Evolutionary conservation across 2,329 filamentous ascomycete genomes (phyloP), one percentile per base, ranked within the genome.

Genomic region (Calonectria hongkongensis): DNA sequence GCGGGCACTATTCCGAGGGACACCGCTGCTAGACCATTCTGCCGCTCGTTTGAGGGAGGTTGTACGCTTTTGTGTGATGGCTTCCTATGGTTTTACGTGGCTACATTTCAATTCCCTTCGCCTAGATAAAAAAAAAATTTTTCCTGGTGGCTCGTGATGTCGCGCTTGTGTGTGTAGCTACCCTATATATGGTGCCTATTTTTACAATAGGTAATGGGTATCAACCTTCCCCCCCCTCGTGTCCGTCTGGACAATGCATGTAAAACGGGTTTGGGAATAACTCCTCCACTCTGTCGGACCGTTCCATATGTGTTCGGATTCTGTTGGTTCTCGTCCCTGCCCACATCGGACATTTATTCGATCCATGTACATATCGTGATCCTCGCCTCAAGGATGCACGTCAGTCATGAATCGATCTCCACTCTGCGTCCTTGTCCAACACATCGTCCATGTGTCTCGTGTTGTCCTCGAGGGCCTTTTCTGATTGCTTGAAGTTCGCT

Each of bases 21-120:
- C 74, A 73, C 77, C 64, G 76, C 82, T 85, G 84, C 84, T 74
- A 85, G 83, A 85, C 79, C 12, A 82, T 84, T 70, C 54, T 72
- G 83, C 84, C 84, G 82, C 83, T 84, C 79, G 84, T 85, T 85
- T 85, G 85, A 87, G 84, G 85, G 85, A 84, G 83, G 82, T 76
- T 82, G 83, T 79, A 82, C 81, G 79, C 78, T 80, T 81, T 73
- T 78, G 78, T 80, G 81, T 86, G 83, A 81, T 82, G 82, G 83
- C 83, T 82, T 83, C 85, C 84, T 76, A 87, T 87, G 85, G 84
- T 85, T 84, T 82, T 79, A 80, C 69, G 83, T 82, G 84, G 85
- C 84, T 77, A 86, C 85, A 86, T 84, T 66, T 41, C 60, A 33
- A 28, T 36, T 10, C 18, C 60, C 7, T 48, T 48, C 10, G 1